Percentiles rank a stretch among this genome's conserved stretches.
Conservation (phyloP, 2,329 filamentous ascomycete genomes). For the Didymella pinodella region DNA sequence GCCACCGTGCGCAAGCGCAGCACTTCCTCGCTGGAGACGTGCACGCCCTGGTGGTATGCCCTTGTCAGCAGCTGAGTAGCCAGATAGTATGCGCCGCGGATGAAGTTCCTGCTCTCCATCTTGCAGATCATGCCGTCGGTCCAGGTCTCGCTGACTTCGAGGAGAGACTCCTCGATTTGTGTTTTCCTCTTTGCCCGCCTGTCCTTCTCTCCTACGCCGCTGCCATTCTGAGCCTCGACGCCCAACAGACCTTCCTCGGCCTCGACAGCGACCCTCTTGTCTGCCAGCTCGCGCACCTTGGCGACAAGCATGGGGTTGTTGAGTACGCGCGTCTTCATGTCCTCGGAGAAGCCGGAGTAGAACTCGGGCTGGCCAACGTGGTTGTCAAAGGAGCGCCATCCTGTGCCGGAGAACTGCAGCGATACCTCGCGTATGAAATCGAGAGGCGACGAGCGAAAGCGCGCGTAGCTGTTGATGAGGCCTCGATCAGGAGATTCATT, state of each 20-base stretch:
- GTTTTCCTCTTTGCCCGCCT: slow-evolving; percentile 66
- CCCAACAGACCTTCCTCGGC: slow-evolving; percentile 71
- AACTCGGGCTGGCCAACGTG: slow-evolving; percentile 92
- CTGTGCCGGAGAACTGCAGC: slow-evolving; percentile 88
- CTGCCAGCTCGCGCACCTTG: slow-evolving; percentile 79
- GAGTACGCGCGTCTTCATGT: slow-evolving; percentile 82
- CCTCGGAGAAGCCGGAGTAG: slow-evolving; percentile 89
- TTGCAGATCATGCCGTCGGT: slow-evolving; percentile 99
- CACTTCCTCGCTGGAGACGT: slow-evolving; percentile 94
- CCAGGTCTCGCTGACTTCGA: slow-evolving; percentile 83
- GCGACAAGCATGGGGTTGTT: slow-evolving; percentile 75
- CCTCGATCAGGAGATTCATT: slow-evolving; percentile 66
- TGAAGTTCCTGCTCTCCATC: slow-evolving; percentile 93
- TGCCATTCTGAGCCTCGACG: slow-evolving; percentile 7
- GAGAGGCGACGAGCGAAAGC: slow-evolving; percentile 77
- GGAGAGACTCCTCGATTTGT: slow-evolving; percentile 75
- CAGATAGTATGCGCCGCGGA: slow-evolving; percentile 89
- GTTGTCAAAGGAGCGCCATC: slow-evolving; percentile 93
- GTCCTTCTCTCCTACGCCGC: slow-evolving; percentile 59
- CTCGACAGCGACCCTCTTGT: slow-evolving; percentile 76
- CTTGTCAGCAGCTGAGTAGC: slow-evolving; percentile 86
- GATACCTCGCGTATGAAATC: slow-evolving; percentile 93
- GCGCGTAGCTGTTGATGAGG: slow-evolving; percentile 82
- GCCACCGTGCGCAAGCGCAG: slow-evolving; percentile 82
- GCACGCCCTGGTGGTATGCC: slow-evolving; percentile 96